Percentiles rank a stretch among this genome's conserved stretches.
Conservation (phyloP, 1,284 basidiomycete species). For the Trametes versicolor region DNA sequence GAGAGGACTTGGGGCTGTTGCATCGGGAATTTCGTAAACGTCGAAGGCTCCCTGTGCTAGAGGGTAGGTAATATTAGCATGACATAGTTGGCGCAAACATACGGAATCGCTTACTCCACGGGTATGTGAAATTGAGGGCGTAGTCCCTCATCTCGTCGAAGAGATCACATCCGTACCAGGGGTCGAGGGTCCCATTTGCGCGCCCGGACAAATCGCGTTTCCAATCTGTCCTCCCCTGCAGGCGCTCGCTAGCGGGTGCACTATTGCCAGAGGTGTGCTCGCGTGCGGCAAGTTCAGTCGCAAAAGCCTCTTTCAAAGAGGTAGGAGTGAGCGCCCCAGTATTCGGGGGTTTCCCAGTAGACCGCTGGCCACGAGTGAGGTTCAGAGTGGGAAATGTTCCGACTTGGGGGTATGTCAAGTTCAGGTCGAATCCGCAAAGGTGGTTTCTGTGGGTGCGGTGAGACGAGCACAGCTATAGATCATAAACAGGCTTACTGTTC, state of each 20-base stretch:
- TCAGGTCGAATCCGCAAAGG: constrained; percentile 64
- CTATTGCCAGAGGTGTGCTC: not conserved
- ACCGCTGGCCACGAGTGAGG: constrained; percentile 11
- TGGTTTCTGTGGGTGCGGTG: constrained; percentile 50
- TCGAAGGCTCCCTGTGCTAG: constrained; percentile 34
- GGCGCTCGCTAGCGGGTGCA: not conserved
- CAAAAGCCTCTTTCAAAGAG: constrained; percentile 22
- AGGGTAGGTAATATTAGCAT: not conserved
- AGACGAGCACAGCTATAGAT: constrained; percentile 49
- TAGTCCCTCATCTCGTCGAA: constrained; percentile 47
- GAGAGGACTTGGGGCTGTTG: constrained; percentile 55
- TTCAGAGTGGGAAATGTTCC: constrained; percentile 55
- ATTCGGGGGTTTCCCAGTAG: not conserved
- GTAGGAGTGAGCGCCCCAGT: constrained; percentile 3
- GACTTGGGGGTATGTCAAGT: constrained; percentile 71
- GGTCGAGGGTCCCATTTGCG: constrained; percentile 44
- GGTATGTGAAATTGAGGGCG: constrained; percentile 54
- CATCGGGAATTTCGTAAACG: constrained; percentile 64
- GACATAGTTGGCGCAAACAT: not conserved
- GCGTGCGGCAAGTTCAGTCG: constrained; percentile 13
- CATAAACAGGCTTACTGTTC: constrained; percentile 55
- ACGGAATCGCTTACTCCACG: constrained; percentile 63
- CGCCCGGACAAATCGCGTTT: constrained; percentile 39
- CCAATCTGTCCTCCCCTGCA: constrained; percentile 15
- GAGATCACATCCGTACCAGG: constrained; percentile 46